Percentiles rank a stretch among this genome's conserved stretches.
Evolutionary conservation across 176 grass and related monocot species (phyloP).

Genomic region (Typha latifolia): DNA sequence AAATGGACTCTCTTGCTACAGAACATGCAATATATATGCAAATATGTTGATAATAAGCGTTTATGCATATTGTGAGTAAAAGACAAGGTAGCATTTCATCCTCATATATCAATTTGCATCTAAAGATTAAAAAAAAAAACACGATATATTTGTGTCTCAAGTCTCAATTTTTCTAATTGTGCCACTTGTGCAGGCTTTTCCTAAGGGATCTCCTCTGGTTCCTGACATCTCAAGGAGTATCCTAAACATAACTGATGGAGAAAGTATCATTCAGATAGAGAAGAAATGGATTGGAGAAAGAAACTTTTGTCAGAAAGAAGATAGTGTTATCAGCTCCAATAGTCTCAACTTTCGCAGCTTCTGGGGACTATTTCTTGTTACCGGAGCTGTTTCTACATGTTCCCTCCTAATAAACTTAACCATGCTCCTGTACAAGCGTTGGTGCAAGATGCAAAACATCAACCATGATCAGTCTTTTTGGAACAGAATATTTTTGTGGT

Average conservation of each 20-base stretch:
- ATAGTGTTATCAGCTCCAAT: slow-evolving; percentile 21
- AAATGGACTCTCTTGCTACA: too few relatives aligned
- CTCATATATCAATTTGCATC: too few relatives aligned
- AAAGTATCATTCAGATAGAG: slow-evolving; percentile 43
- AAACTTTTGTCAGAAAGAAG: slow-evolving; percentile 11
- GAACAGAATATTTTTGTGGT: too few relatives aligned
- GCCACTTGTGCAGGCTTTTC: slow-evolving; percentile 37
- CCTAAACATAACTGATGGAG: slow-evolving; percentile 50
- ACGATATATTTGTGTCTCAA: too few relatives aligned
- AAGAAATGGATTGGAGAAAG: slow-evolving; percentile 54
- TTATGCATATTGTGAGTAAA: too few relatives aligned
- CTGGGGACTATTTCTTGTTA: slow-evolving; percentile 81
- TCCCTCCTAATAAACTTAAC: background rate
- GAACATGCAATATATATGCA: too few relatives aligned
- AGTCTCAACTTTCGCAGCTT: slow-evolving; percentile 57
- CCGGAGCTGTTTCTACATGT: slow-evolving; percentile 38
- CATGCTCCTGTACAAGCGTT: background rate
- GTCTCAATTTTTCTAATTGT: too few relatives aligned
- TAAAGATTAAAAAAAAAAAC: too few relatives aligned
- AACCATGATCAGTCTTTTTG: too few relatives aligned
- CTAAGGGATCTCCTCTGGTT: slow-evolving; percentile 49
- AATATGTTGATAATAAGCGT: too few relatives aligned
- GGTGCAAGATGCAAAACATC: too few relatives aligned
- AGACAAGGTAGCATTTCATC: too few relatives aligned
- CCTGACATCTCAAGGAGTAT: slow-evolving; percentile 59